Conservation (phyloP, 2,329 filamentous ascomycete genomes). For the Paraphaeosphaeria sporulosa region DNA sequence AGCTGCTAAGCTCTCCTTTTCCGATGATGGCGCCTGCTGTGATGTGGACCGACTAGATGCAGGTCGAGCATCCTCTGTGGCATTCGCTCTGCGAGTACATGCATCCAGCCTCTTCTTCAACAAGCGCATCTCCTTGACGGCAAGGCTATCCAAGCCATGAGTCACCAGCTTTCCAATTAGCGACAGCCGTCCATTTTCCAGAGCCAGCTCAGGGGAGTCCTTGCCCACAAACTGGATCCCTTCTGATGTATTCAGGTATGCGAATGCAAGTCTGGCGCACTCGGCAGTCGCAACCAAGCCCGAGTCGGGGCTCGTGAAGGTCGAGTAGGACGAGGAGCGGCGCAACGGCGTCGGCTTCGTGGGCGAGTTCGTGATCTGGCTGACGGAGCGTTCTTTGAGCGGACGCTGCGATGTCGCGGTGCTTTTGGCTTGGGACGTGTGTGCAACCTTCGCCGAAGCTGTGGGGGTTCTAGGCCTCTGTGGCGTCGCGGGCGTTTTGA, state of each 20-base stretch:
- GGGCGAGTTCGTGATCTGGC: slow-evolving; percentile 66
- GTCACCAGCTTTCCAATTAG: slow-evolving; percentile 71
- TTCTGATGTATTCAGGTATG: slow-evolving; percentile 67
- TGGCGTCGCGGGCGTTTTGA: slow-evolving; percentile 57
- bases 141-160: slow-evolving; percentile 71
- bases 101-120: slow-evolving; percentile 69
- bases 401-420: slow-evolving; percentile 63
- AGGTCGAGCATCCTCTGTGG: slow-evolving; percentile 8
- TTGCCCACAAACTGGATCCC: slow-evolving; percentile 59
- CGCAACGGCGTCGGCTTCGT: slow-evolving; percentile 40
- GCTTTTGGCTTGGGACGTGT: slow-evolving; percentile 28
- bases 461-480: slow-evolving; percentile 26
- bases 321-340: slow-evolving; percentile 49
- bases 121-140: slow-evolving; percentile 71
- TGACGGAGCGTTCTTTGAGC: slow-evolving; percentile 67
- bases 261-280: slow-evolving; percentile 73
- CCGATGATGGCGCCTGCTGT: slow-evolving; percentile 41
- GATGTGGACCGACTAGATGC: slow-evolving; percentile 23
- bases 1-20: slow-evolving; percentile 61
- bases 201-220: slow-evolving; percentile 68
- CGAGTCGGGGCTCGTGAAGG: slow-evolving; percentile 38
- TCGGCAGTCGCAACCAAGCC: slow-evolving; percentile 66
- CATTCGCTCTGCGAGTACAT: slow-evolving; percentile 27
- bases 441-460: slow-evolving; percentile 29
- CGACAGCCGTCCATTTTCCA: slow-evolving; percentile 77